These are phyloP conservation scores for Linaria vulgaris DNA, from an alignment of 257 asterid species.

Conservation along the genomic window DNA sequence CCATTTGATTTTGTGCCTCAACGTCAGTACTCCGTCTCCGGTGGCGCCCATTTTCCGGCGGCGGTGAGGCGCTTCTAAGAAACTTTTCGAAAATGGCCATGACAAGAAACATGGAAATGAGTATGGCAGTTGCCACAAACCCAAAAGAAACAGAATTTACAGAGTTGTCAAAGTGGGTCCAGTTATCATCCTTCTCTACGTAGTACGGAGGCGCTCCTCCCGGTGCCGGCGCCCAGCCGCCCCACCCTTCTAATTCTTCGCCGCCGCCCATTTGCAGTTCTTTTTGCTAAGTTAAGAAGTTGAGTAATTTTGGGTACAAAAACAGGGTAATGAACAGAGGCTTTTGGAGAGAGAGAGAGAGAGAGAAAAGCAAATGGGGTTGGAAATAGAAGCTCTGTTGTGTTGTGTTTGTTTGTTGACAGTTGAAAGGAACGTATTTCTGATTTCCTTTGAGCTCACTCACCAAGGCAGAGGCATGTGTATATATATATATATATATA, in stretches of 20 bases:
- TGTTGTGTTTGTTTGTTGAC: conserved; percentile 19
- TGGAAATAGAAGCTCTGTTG: conserved; percentile 25
- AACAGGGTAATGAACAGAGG: conserved; percentile 18
- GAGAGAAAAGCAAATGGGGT: conserved; percentile 2
- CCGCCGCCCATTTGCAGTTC: too few relatives aligned
- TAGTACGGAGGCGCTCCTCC: conserved; percentile 52
- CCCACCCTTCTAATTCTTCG: conserved; percentile 61
- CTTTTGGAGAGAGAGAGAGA: conserved; percentile 19
- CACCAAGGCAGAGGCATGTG: too few relatives aligned
- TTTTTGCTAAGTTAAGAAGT: too few relatives aligned
- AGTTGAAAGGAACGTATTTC: conserved; percentile 36
- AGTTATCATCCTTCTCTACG: conserved; percentile 64
- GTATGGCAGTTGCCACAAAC: conserved; percentile 91
- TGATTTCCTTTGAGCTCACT: conserved; percentile 1
- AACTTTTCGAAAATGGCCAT: conserved; percentile 93
- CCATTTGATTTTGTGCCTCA: conserved; percentile 46
- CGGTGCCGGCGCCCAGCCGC: conserved; percentile 61
- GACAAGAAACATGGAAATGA: conserved; percentile 84
- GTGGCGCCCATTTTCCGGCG: conserved; percentile 37
- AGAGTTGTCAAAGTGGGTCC: conserved; percentile 91
- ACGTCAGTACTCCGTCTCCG: conserved; percentile 37
- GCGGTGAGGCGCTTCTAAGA: conserved; percentile 57
- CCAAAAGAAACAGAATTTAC: conserved; percentile 89
- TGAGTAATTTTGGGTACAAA: too few relatives aligned
- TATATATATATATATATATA: conserved; percentile 4